phyloP scores from a whole-genome alignment of 805 yeast genomes.

The Yamadazyma tumulicola region DNA sequence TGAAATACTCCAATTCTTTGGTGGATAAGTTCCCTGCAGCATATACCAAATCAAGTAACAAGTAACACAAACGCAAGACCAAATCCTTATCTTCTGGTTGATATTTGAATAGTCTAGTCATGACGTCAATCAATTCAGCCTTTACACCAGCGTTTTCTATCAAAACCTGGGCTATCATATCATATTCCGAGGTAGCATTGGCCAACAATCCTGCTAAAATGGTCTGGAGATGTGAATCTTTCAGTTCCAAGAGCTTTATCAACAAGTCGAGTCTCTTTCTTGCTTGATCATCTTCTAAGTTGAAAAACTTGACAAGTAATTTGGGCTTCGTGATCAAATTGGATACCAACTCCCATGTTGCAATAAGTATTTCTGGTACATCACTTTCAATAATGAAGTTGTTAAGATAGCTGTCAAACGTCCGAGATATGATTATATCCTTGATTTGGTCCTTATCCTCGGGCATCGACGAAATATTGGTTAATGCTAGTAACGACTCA shows the following conservation, averaged over 20 bases:
- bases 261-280: conserved; percentile 26
- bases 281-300: conserved; percentile 36
- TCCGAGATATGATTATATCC: conserved; percentile 40
- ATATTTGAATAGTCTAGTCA: conserved; percentile 18
- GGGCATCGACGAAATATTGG: conserved; percentile 54
- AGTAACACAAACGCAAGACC: conserved; percentile 23
- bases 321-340: conserved; percentile 48
- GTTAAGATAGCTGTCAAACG: conserved; percentile 43
- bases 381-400: conserved; percentile 39
- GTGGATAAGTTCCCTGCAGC: conserved; percentile 8
- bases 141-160: conserved; percentile 14
- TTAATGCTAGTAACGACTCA: conserved; percentile 61
- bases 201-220: conserved; percentile 37
- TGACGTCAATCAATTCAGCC: conserved; percentile 16
- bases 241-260: conserved; percentile 32
- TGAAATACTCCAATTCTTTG: conserved; percentile 1
- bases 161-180: conserved; percentile 29
- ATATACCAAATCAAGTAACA: conserved; percentile 12
- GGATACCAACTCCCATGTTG: conserved; percentile 61
- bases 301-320: conserved; percentile 55
- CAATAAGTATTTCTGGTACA: conserved; percentile 45
- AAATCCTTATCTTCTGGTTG: conserved; percentile 26
- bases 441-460: conserved; percentile 30
- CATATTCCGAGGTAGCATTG: conserved; percentile 38
- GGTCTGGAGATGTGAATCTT: conserved; percentile 25